Conservation (phyloP, 306 rosid genomes). For the Medicago truncatula region MtrunA17r5.0-ANR NC_053042.1:43942001-43942500, state of each 20-base stretch:
- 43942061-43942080: conserved; percentile 90
- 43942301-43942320: conserved; percentile 36
- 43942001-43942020: conserved; percentile 74
- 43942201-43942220: conserved; percentile 85
- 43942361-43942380: no score
- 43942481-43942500: not conserved
- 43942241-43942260: conserved; percentile 29
- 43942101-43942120: conserved; percentile 67
- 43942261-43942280: conserved; percentile 19
- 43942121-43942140: conserved; percentile 77
- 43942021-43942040: conserved; percentile 78
- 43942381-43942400: no score
- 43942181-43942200: conserved; percentile 93
- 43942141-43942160: conserved; percentile 88
- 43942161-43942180: conserved; percentile 91
- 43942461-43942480: not conserved
- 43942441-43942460: conserved; percentile 2
- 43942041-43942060: conserved; percentile 53
- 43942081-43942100: conserved; percentile 68
- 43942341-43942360: not conserved
- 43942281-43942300: conserved; percentile 23
- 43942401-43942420: not conserved
- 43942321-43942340: not conserved
- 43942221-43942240: conserved; percentile 97
- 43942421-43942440: not conserved